Evolutionary conservation across 2,329 filamentous ascomycete genomes (phyloP).

Genomic region (Ascochyta fabae): DNA sequence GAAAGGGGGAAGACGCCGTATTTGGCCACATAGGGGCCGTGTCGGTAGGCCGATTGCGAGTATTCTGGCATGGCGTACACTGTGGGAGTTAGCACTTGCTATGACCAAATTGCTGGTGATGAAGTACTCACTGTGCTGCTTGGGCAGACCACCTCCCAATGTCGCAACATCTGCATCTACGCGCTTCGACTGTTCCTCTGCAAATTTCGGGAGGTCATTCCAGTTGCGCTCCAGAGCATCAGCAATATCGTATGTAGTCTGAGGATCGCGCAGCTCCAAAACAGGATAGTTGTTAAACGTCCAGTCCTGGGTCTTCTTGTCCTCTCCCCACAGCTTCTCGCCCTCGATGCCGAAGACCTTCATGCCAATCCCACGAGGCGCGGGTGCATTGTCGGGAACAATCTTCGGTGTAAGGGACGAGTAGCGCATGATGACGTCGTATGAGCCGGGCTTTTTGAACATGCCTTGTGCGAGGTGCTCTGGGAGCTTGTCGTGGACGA

Average conservation of each 20-base stretch:
- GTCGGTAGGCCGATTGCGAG: constrained; percentile 57
- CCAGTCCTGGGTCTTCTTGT: constrained; percentile 52
- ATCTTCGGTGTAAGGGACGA: constrained; percentile 37
- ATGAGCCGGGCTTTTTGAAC: constrained; percentile 32
- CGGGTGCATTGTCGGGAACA: constrained; percentile 42
- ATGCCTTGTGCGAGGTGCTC: constrained; percentile 50
- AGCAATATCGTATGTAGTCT: constrained; percentile 54
- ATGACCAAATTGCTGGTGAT: neutral
- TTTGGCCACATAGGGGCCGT: constrained; percentile 57
- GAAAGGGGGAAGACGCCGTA: constrained; percentile 55
- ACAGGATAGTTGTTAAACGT: constrained; percentile 58
- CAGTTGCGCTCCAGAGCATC: constrained; percentile 35
- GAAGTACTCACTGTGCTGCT: constrained; percentile 27
- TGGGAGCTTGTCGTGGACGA: constrained; percentile 52
- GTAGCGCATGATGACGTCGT: constrained; percentile 40
- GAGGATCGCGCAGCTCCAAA: constrained; percentile 56
- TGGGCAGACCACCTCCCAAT: constrained; percentile 30
- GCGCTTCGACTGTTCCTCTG: constrained; percentile 51
- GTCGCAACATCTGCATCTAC: constrained; percentile 46
- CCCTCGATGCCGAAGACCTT: constrained; percentile 58
- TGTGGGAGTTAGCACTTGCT: neutral
- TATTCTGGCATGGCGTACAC: constrained; percentile 49
- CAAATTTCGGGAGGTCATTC: constrained; percentile 33
- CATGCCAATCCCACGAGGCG: constrained; percentile 57
- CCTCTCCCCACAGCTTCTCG: constrained; percentile 39